A percentile compares a stretch with the other conserved stretches of the same genome.
Conservation (phyloP, 1,139 yeast species). For the Candida albicans region DNA sequence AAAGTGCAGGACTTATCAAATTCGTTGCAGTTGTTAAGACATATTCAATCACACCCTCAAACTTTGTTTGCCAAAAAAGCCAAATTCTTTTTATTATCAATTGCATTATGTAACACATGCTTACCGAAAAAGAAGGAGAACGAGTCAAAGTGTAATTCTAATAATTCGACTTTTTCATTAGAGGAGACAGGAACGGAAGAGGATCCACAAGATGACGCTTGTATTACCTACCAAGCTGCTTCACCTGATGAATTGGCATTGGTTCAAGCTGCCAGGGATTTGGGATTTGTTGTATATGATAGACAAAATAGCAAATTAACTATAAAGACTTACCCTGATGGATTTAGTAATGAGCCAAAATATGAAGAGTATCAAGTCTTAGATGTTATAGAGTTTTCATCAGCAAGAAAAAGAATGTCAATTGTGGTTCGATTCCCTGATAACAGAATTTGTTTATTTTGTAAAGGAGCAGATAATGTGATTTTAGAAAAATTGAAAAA, state of each 20-base stretch:
- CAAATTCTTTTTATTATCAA: conserved; percentile 71
- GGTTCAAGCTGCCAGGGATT: conserved; percentile 90
- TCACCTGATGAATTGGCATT: conserved; percentile 96
- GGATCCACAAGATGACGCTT: conserved; percentile 37
- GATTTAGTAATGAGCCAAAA: conserved; percentile 63
- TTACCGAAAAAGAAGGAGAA: conserved; percentile 55
- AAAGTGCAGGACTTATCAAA: conserved; percentile 28
- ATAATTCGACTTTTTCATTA: conserved; percentile 14
- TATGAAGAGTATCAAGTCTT: conserved; percentile 71
- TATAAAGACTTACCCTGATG: conserved; percentile 79
- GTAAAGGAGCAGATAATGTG: conserved; percentile 97
- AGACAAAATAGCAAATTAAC: conserved; percentile 59
- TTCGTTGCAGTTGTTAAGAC: conserved; percentile 60
- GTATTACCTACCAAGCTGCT: conserved; percentile 81
- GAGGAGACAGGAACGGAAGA: conserved; percentile 15
- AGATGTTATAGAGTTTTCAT: conserved; percentile 82
- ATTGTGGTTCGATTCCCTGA: conserved; percentile 79
- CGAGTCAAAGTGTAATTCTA: not conserved
- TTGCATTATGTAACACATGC: conserved; percentile 90
- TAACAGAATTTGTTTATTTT: conserved; percentile 70
- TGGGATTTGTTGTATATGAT: conserved; percentile 81
- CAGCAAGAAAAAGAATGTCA: conserved; percentile 92
- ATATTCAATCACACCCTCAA: conserved; percentile 71
- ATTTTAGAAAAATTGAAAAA: conserved; percentile 73
- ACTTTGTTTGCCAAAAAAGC: conserved; percentile 71